phyloP scores from a whole-genome alignment of 2,329 filamentous ascomycete species.

The Hypoxylon sp. region DNA sequence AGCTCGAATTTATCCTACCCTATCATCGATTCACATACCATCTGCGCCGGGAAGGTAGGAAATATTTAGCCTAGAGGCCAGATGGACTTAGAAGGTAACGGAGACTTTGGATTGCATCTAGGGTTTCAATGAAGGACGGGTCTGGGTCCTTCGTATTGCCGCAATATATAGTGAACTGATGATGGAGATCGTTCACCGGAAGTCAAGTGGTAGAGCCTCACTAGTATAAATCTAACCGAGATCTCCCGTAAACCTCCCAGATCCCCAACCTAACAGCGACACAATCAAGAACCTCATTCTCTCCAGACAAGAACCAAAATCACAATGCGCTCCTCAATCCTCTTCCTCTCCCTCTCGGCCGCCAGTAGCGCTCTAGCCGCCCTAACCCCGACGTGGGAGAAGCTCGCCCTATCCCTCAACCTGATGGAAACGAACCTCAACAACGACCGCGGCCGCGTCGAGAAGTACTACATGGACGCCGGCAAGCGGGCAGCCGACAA shows the following conservation, averaged over 20 bases:
- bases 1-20: slow-evolving; percentile 16
- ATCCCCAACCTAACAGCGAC: not conserved
- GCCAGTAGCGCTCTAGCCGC: slow-evolving; percentile 5
- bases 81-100: not conserved
- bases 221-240: slow-evolving; percentile 14
- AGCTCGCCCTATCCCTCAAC: slow-evolving; percentile 21
- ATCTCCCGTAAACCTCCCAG: not conserved
- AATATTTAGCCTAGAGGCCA: slow-evolving; percentile 27
- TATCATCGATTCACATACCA: not conserved
- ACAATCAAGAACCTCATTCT: not conserved
- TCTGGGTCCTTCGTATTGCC: slow-evolving; percentile 2
- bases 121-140: slow-evolving; percentile 1
- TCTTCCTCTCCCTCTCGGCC: slow-evolving; percentile 2
- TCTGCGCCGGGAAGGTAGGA: not conserved
- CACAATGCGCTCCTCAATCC: slow-evolving; percentile 18
- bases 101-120: slow-evolving; percentile 3
- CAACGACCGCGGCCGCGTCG: slow-evolving; percentile 23
- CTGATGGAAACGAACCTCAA: slow-evolving; percentile 37
- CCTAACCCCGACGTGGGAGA: slow-evolving; percentile 24
- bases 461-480: slow-evolving; percentile 21
- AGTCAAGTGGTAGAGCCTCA: not conserved
- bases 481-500: slow-evolving; percentile 20
- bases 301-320: not conserved
- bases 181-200: not conserved
- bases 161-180: not conserved